Percentiles rank a stretch among this genome's conserved stretches.
Conservation (phyloP, 306 rosid genomes). For the Cucurbita maxima region DNA sequence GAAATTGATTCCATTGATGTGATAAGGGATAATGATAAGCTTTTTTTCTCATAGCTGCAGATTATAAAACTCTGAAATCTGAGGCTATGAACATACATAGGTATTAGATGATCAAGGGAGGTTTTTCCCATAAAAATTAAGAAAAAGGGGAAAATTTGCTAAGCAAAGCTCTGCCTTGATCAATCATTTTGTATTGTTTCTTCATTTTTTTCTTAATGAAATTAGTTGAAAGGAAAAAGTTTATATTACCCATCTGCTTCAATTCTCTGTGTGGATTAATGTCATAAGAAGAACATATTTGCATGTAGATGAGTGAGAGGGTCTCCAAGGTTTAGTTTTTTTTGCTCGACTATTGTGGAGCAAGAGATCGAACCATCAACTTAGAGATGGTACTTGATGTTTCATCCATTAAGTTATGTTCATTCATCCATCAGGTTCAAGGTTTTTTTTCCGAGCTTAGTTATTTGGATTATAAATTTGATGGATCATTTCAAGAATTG, state of each 20-base stretch:
- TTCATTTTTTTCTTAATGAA: too few species aligned
- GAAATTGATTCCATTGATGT: slow-evolving; percentile 62
- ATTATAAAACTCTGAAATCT: slow-evolving; percentile 4
- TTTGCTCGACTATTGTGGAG: too few species aligned
- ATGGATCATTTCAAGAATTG: too few species aligned
- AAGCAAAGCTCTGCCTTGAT: neutral
- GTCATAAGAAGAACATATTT: neutral
- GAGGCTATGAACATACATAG: neutral
- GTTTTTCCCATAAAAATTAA: neutral
- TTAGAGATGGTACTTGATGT: too few species aligned
- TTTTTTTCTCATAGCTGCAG: slow-evolving; percentile 34
- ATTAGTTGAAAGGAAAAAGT: neutral
- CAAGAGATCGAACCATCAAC: too few species aligned
- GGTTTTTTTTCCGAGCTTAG: too few species aligned
- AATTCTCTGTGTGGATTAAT: neutral
- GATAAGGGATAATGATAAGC: slow-evolving; percentile 75
- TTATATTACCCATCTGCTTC: too few species aligned
- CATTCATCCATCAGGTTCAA: too few species aligned
- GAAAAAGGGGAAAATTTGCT: neutral
- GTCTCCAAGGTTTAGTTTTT: too few species aligned
- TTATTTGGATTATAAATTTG: too few species aligned
- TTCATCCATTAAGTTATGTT: too few species aligned
- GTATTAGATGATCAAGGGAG: neutral
- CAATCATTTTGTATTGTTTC: neutral
- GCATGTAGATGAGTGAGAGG: neutral